phyloP scores from a whole-genome alignment of 1,284 basidiomycete genomes.

The Hymenochaete sp. region DNA sequence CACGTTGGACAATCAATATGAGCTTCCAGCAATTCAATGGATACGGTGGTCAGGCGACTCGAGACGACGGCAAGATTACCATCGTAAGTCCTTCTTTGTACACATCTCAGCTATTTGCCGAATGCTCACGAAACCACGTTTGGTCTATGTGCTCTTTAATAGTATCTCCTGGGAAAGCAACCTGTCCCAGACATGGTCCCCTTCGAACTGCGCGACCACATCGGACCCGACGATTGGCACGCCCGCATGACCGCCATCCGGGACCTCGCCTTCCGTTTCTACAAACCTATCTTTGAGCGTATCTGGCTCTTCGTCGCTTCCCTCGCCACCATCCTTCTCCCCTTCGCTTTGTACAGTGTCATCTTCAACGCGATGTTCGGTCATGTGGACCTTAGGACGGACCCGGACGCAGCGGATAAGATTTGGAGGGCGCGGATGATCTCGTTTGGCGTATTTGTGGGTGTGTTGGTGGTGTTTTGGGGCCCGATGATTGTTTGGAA shows the following conservation, averaged over 20 bases:
- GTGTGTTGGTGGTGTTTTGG: slow-evolving; percentile 33
- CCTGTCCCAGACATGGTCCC: slow-evolving; percentile 27
- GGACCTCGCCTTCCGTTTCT: slow-evolving; percentile 33
- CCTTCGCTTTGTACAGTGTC: slow-evolving; percentile 33
- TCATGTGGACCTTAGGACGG: no score
- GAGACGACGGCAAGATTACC: slow-evolving; percentile 13
- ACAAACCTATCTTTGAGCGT: slow-evolving; percentile 39
- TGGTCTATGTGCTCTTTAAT: not conserved
- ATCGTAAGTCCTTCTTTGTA: slow-evolving; percentile 2
- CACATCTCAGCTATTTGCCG: not conserved
- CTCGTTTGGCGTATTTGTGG: slow-evolving; percentile 33
- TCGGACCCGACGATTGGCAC: slow-evolving; percentile 36
- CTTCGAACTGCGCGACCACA: slow-evolving; percentile 28
- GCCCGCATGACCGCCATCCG: slow-evolving; percentile 34
- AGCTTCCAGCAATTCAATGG: slow-evolving; percentile 15
- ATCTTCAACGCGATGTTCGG: slow-evolving; percentile 26
- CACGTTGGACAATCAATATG: slow-evolving; percentile 3
- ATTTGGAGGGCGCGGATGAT: slow-evolving; percentile 33
- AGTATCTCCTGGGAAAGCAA: slow-evolving; percentile 30
- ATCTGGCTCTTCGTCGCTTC: slow-evolving; percentile 34
- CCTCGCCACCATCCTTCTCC: slow-evolving; percentile 33
- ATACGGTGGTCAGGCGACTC: slow-evolving; percentile 8
- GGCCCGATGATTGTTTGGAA: slow-evolving; percentile 44
- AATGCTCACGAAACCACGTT: not conserved
- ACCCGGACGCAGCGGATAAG: no score